Percentiles rank a stretch among this genome's conserved stretches.
These are phyloP conservation scores for Paramecium tetraurelia DNA, from an alignment of 73 alveolate genomes.

Conservation along the genomic window DNA sequence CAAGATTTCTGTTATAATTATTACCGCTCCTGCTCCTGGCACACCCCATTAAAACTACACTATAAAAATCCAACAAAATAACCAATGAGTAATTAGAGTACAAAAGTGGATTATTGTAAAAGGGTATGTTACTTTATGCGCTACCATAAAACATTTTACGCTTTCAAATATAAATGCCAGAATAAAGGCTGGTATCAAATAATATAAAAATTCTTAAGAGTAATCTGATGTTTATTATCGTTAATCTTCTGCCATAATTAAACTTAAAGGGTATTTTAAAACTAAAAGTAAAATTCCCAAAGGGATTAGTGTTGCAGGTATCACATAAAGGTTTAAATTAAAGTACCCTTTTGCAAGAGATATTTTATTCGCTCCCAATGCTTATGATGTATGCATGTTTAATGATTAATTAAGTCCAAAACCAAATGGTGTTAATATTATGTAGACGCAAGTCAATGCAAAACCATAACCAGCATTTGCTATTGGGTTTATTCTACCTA, in stretches of 20 bases:
- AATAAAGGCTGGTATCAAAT: background rate
- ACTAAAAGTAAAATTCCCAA: background rate
- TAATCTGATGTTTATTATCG: background rate
- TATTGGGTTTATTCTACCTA: background rate
- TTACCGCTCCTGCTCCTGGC: background rate
- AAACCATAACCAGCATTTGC: background rate
- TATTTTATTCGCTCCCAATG: background rate
- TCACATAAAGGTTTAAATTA: background rate
- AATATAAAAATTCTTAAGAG: background rate
- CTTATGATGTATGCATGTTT: slow-evolving; percentile 1
- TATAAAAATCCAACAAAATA: background rate
- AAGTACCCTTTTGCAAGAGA: background rate
- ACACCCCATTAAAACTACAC: background rate
- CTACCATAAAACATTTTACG: slow-evolving; percentile 22
- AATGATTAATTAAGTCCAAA: slow-evolving; percentile 34
- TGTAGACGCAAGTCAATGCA: background rate
- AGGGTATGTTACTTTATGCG: slow-evolving; percentile 24
- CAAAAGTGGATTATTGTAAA: background rate
- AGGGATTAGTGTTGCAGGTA: background rate
- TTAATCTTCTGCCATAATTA: background rate
- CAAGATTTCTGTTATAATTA: background rate
- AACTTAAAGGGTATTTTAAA: background rate
- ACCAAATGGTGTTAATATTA: background rate
- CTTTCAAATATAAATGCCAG: background rate
- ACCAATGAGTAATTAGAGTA: background rate